Percentiles rank a stretch among this genome's conserved stretches.
Conservation (phyloP, 257 asterid genomes). For the Anisodus acutangulus region DNA sequence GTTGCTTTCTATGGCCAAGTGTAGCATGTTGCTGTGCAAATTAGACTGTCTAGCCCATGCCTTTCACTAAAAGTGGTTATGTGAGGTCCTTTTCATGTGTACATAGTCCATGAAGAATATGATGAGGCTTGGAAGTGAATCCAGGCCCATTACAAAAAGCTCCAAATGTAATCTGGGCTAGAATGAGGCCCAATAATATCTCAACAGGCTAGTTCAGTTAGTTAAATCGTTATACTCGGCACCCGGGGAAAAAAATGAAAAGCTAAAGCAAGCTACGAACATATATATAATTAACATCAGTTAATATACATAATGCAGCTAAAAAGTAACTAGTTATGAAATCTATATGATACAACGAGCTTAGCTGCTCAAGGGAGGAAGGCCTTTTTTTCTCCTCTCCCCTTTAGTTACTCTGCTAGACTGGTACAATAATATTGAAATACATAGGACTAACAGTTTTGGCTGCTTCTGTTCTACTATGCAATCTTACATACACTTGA, state of each 20-base stretch:
- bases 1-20: conserved; percentile 20
- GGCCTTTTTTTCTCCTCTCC: background rate
- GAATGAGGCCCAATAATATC: background rate
- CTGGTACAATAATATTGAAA: background rate
- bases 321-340: conserved; percentile 9
- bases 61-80: background rate
- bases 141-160: background rate
- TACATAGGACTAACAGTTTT: conserved; percentile 5
- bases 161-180: background rate
- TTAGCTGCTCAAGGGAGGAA: conserved; percentile 21
- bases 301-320: background rate
- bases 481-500: conserved; percentile 30
- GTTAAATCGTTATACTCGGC: background rate
- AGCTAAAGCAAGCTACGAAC: background rate
- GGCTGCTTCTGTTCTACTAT: conserved; percentile 26
- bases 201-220: background rate
- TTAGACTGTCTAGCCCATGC: conserved; percentile 9
- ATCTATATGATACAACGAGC: background rate
- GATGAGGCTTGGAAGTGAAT: conserved; percentile 3
- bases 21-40: background rate
- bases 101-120: background rate
- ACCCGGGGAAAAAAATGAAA: background rate
- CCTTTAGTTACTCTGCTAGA: background rate
- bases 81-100: conserved; percentile 17
- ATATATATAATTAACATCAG: background rate